Evolutionary conservation across 2,329 filamentous ascomycete genomes (phyloP).

Genomic region (Venturia oleaginea): DNA sequence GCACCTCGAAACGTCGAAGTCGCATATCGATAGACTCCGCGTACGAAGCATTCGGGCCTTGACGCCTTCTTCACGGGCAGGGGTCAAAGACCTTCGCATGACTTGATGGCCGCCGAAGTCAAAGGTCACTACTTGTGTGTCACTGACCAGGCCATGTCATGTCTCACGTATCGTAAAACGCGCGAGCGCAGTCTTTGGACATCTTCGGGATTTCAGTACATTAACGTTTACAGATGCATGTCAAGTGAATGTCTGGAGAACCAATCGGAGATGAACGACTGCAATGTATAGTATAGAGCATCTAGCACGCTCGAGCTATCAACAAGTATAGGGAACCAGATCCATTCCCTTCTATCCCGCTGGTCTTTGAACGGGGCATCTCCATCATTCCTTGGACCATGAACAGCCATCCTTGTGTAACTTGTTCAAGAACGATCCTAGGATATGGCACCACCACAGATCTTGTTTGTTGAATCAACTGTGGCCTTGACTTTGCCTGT

Average conservation of each 20-base stretch:
- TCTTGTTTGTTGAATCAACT: not conserved
- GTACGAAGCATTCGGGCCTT: not conserved
- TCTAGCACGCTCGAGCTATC: not conserved
- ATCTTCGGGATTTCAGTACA: no score
- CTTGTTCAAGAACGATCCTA: not conserved
- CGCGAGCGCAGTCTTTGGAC: no score
- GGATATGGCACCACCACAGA: not conserved
- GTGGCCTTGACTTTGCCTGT: not conserved
- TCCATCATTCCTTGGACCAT: not conserved
- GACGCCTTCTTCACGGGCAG: not conserved
- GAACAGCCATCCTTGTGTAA: not conserved
- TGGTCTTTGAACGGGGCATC: not conserved
- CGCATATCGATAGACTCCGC: not conserved
- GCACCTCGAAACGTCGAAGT: not conserved
- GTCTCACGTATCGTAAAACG: not conserved
- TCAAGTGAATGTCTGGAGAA: no score
- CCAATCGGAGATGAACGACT: no score
- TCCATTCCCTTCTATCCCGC: not conserved
- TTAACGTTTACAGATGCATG: not conserved
- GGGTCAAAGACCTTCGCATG: not conserved
- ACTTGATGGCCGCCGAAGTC: not conserved
- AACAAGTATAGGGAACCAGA: not conserved
- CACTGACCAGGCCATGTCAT: not conserved
- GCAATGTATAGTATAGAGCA: no score
- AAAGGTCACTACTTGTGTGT: not conserved